Evolutionary conservation across 2,329 filamentous ascomycete species (phyloP).

Genomic region (Incumbomyces lentus): DNA sequence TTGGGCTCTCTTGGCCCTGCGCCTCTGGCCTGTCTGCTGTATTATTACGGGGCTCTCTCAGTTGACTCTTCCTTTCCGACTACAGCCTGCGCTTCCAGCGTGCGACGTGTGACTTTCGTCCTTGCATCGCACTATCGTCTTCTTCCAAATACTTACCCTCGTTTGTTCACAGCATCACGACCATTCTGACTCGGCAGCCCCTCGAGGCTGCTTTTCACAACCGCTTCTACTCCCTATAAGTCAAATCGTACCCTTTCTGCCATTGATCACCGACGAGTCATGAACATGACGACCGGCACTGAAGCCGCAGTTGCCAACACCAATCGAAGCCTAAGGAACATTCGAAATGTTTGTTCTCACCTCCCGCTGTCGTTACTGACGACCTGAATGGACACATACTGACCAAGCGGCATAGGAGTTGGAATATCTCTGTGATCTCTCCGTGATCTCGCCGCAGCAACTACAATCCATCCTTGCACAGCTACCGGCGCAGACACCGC

Average conservation of each 20-base stretch:
- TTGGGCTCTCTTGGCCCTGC: not conserved
- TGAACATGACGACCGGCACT: constrained; percentile 18
- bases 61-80: not conserved
- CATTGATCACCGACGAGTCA: not conserved
- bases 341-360: constrained; percentile 47
- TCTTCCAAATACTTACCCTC: not conserved
- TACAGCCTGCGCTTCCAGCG: not conserved
- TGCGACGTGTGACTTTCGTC: not conserved
- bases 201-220: too few species aligned
- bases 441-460: constrained; percentile 62
- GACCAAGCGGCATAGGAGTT: constrained; percentile 58
- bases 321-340: constrained; percentile 76
- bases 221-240: not conserved
- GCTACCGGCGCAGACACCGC: constrained; percentile 55
- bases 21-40: not conserved
- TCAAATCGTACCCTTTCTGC: not conserved
- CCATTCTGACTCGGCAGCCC: too few species aligned
- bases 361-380: not conserved
- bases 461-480: constrained; percentile 65
- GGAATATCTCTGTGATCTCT: constrained; percentile 74
- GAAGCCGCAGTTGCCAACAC: constrained; percentile 45
- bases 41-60: not conserved
- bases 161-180: not conserved
- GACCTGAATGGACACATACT: constrained; percentile 4
- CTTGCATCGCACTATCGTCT: not conserved